These are phyloP conservation scores for Botrytis sinoallii DNA, from an alignment of 2,329 filamentous ascomycete species.

Conservation along the genomic window DNA sequence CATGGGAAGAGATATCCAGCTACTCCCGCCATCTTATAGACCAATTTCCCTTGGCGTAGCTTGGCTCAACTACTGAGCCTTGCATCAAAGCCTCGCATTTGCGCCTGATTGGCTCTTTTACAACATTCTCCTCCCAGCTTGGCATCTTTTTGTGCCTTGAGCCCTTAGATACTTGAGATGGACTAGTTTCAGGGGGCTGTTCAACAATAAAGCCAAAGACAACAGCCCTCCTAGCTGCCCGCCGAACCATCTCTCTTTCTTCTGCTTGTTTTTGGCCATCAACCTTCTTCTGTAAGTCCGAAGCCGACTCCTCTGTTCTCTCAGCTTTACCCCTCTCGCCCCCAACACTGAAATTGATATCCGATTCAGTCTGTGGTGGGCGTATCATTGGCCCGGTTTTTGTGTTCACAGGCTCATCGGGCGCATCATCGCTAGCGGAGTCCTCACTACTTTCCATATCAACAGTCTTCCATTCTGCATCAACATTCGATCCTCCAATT, in stretches of 20 bases:
- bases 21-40: conserved; percentile 19
- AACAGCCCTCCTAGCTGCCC: conserved; percentile 25
- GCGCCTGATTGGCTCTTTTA: not conserved
- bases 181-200: not conserved
- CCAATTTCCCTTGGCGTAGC: conserved; percentile 18
- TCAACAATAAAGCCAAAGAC: conserved; percentile 25
- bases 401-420: not conserved
- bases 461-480: conserved; percentile 43
- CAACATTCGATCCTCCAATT: conserved; percentile 38
- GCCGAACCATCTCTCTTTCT: conserved; percentile 25
- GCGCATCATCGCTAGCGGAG: conserved; percentile 2
- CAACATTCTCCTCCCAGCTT: conserved; percentile 4
- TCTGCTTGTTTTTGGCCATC: conserved; percentile 24
- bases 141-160: conserved; percentile 9
- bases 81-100: conserved; percentile 19
- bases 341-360: conserved; percentile 53
- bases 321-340: conserved; percentile 55
- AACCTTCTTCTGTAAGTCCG: conserved; percentile 48
- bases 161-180: conserved; percentile 5
- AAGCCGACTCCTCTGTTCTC: conserved; percentile 49
- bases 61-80: conserved; percentile 18
- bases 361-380: conserved; percentile 18
- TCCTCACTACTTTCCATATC: conserved; percentile 48
- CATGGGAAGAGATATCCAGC: not conserved
- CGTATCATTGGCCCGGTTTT: conserved; percentile 15